phyloP scores from a whole-genome alignment of 768 basidiomycete genomes.

The Trichaptum fuscoviolaceum region DNA sequence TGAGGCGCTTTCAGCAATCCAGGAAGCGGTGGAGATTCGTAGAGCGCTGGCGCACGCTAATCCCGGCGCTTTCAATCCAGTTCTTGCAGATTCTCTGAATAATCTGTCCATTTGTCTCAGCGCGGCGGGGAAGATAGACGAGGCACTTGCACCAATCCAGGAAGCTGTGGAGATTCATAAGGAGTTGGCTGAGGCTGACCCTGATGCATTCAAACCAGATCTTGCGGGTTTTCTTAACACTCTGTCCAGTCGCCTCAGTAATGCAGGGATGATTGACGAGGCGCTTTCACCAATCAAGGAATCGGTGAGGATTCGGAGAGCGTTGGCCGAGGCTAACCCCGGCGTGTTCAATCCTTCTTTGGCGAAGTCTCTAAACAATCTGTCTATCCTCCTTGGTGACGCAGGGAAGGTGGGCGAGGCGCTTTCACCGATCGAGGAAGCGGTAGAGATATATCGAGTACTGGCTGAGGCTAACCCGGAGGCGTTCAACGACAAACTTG shows the following conservation, averaged over 20 bases:
- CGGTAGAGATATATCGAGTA: constrained; percentile 9
- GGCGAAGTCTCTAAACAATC: constrained; percentile 8
- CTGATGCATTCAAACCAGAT: constrained; percentile 5
- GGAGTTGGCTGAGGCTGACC: background rate
- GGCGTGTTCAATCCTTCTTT: background rate
- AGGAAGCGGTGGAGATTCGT: background rate
- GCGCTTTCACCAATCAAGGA: constrained; percentile 8
- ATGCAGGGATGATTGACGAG: constrained; percentile 6
- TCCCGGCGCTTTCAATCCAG: background rate
- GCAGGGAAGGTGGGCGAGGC: constrained; percentile 9
- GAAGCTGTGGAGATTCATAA: constrained; percentile 6
- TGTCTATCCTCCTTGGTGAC: constrained; percentile 8
- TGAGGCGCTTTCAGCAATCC: constrained; percentile 6
- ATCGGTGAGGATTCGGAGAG: too few relatives aligned
- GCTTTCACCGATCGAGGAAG: constrained; percentile 8
- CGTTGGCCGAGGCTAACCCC: background rate
- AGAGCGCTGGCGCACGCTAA: background rate
- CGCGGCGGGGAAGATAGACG: constrained; percentile 6
- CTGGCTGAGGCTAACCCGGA: constrained; percentile 10
- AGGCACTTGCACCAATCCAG: constrained; percentile 9
- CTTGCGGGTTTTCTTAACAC: constrained; percentile 7
- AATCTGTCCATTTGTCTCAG: constrained; percentile 9
- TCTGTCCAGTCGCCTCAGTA: constrained; percentile 6
- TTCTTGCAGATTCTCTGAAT: constrained; percentile 7
- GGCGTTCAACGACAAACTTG: constrained; percentile 10